Conservation (phyloP, 2,329 filamentous ascomycete species). For the Diaporthe citriasiana region DNA sequence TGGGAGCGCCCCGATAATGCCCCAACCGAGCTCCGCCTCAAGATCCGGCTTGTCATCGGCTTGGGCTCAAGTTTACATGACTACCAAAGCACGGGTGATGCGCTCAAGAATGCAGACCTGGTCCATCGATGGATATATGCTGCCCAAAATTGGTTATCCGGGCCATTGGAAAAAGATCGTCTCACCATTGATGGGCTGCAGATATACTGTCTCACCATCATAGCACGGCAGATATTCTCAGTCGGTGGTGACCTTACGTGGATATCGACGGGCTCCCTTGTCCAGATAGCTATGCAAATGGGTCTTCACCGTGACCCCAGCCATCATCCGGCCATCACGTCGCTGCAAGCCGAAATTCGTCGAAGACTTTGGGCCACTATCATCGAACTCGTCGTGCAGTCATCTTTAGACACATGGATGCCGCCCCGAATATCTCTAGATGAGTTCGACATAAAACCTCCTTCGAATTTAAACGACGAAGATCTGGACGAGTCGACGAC, state of each 20-base stretch:
- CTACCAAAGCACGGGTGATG: not conserved
- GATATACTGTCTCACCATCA: constrained; percentile 55
- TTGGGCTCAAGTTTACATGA: constrained; percentile 55
- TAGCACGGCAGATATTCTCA: constrained; percentile 58
- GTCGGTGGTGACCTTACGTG: constrained; percentile 58
- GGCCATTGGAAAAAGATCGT: constrained; percentile 50
- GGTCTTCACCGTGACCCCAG: constrained; percentile 60
- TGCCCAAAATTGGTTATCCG: constrained; percentile 58
- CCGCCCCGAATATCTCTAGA: constrained; percentile 55
- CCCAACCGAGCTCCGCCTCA: constrained; percentile 49
- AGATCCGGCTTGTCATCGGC: constrained; percentile 57
- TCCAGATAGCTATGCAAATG: constrained; percentile 61
- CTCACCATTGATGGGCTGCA: constrained; percentile 54
- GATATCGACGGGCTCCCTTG: constrained; percentile 57
- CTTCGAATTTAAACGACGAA: constrained; percentile 54
- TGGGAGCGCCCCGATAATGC: constrained; percentile 56
- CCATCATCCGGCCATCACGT: constrained; percentile 52
- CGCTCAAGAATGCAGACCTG: not conserved
- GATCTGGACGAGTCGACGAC: constrained; percentile 45
- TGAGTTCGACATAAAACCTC: constrained; percentile 57
- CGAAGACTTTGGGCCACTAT: constrained; percentile 60
- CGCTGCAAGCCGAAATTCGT: constrained; percentile 56
- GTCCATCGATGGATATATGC: constrained; percentile 54
- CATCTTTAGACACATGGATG: constrained; percentile 56
- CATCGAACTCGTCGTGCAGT: constrained; percentile 56